Evolutionary conservation across 192 early-diverging fungal genomes (phyloP).

Genomic region (Linnemannia hyalina): DNA sequence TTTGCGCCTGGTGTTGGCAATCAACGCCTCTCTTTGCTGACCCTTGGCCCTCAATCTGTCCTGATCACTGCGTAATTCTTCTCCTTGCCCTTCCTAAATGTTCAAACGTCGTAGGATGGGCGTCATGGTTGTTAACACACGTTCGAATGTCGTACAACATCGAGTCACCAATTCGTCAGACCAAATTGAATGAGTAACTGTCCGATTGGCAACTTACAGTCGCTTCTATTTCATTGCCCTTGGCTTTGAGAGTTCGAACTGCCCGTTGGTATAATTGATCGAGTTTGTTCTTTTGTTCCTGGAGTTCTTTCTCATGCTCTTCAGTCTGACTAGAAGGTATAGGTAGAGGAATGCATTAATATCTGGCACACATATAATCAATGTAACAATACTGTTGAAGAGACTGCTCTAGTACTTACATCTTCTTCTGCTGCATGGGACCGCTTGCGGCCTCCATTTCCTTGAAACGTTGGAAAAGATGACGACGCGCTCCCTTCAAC

Average conservation of each 20-base stretch:
- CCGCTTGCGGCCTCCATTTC: slow-evolving; percentile 52
- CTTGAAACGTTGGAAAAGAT: slow-evolving; percentile 56
- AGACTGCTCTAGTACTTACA: slow-evolving; percentile 15
- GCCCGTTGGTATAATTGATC: slow-evolving; percentile 29
- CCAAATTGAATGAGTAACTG: neutral
- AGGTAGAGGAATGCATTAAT: neutral
- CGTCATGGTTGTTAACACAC: neutral
- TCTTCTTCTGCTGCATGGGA: slow-evolving; percentile 53
- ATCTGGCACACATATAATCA: neutral
- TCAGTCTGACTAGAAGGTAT: slow-evolving; percentile 26
- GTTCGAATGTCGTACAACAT: neutral
- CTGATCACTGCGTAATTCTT: slow-evolving; percentile 47
- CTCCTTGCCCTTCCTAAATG: slow-evolving; percentile 49
- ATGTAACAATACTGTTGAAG: neutral
- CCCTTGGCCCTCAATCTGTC: slow-evolving; percentile 46
- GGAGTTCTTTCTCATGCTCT: neutral
- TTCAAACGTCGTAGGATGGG: neutral
- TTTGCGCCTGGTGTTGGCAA: slow-evolving; percentile 44
- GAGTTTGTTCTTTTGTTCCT: slow-evolving; percentile 26
- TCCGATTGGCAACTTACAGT: slow-evolving; percentile 10
- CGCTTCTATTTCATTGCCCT: slow-evolving; percentile 19
- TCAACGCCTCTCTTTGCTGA: slow-evolving; percentile 40
- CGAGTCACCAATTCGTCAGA: too few species aligned
- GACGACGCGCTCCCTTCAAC: slow-evolving; percentile 58
- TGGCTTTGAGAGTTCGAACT: slow-evolving; percentile 28